phyloP scores from a whole-genome alignment of 1,139 yeast species.

The Taphrina populina region DNA sequence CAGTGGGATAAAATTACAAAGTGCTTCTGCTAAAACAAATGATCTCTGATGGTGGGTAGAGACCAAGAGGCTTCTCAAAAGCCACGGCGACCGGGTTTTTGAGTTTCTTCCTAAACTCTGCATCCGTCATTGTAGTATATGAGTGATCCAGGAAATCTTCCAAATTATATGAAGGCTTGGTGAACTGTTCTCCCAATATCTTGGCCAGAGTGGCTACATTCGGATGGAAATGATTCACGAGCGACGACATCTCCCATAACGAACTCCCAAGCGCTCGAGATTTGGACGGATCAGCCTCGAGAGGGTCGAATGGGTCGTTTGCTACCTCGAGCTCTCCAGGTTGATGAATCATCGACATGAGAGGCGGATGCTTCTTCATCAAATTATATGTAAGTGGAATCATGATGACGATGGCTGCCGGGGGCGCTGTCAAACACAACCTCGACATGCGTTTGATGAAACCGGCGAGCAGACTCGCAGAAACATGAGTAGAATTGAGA shows the following conservation, averaged over 20 bases:
- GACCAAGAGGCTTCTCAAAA: slow-evolving; percentile 48
- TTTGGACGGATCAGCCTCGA: slow-evolving; percentile 68
- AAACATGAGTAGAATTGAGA: slow-evolving; percentile 81
- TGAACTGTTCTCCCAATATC: slow-evolving; percentile 84
- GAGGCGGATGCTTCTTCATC: slow-evolving; percentile 84
- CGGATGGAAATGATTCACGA: slow-evolving; percentile 90
- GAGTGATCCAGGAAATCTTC: slow-evolving; percentile 96
- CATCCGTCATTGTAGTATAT: slow-evolving; percentile 68
- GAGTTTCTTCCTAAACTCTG: slow-evolving; percentile 69
- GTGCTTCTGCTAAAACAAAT: too few species aligned
- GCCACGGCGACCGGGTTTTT: slow-evolving; percentile 76
- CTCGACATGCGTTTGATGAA: slow-evolving; percentile 81
- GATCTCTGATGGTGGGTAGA: slow-evolving; percentile 15
- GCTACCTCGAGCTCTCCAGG: slow-evolving; percentile 45
- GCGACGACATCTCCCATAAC: slow-evolving; percentile 83
- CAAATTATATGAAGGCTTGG: slow-evolving; percentile 78
- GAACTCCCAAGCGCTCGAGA: slow-evolving; percentile 83
- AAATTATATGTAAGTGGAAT: slow-evolving; percentile 90
- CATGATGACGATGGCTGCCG: slow-evolving; percentile 81
- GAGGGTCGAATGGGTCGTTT: slow-evolving; percentile 66
- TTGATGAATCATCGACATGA: slow-evolving; percentile 84
- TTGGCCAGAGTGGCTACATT: slow-evolving; percentile 89
- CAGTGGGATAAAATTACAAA: too few species aligned
- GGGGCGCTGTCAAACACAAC: slow-evolving; percentile 74
- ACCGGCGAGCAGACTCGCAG: slow-evolving; percentile 80